Conservation (phyloP, 1,139 yeast species). For the Hyphopichia fennica region DNA sequence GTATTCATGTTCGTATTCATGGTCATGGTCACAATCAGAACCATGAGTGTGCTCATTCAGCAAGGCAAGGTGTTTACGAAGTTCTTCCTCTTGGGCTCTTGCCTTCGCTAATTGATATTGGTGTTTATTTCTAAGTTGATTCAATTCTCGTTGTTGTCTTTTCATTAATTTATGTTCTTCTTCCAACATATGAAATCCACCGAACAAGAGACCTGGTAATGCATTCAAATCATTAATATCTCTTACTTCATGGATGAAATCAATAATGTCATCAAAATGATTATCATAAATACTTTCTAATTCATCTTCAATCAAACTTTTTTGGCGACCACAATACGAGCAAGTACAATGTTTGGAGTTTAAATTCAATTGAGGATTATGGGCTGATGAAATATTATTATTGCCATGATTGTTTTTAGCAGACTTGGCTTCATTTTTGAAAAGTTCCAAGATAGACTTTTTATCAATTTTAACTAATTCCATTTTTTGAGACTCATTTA, state of each 20-base stretch:
- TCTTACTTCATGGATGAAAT: conserved; percentile 39
- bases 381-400: conserved; percentile 1
- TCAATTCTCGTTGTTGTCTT: conserved; percentile 20
- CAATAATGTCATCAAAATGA: conserved; percentile 54
- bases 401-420: conserved; percentile 8
- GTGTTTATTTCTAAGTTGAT: conserved; percentile 4
- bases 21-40: conserved; percentile 2
- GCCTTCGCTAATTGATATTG: conserved; percentile 5
- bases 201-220: conserved; percentile 40
- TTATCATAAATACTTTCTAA: conserved; percentile 57
- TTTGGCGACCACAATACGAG: conserved; percentile 76
- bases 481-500: conserved; percentile 60
- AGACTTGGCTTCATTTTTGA: conserved; percentile 39
- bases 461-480: conserved; percentile 68
- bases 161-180: conserved; percentile 36
- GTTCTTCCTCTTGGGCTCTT: conserved; percentile 5
- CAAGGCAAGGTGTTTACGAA: background rate
- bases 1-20: conserved; percentile 7
- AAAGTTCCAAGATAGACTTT: conserved; percentile 63
- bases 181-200: conserved; percentile 41
- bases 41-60: conserved; percentile 7
- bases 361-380: conserved; percentile 5
- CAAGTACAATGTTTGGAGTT: conserved; percentile 56
- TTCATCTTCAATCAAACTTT: conserved; percentile 73
- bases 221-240: conserved; percentile 44